Evolutionary conservation across 768 basidiomycete genomes (phyloP).

Genomic region (Termitomyces bulborhizus): DNA sequence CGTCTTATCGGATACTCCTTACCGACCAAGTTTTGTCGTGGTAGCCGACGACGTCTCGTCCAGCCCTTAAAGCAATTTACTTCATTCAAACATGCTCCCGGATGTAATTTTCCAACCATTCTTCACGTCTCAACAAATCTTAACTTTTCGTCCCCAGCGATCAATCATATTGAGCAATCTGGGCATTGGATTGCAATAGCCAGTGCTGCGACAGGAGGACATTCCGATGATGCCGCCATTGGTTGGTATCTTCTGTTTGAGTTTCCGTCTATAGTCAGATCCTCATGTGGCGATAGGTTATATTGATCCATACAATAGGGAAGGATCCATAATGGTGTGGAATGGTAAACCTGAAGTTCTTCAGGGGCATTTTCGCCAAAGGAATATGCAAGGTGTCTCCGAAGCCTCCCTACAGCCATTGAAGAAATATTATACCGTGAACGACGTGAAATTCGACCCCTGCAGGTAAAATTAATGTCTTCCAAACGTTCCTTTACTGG

Average conservation of each 20-base stretch:
- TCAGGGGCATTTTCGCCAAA: slow-evolving; percentile 16
- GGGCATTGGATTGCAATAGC: slow-evolving; percentile 35
- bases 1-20: background rate
- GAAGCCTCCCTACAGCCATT: slow-evolving; percentile 12
- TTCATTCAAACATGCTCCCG: slow-evolving; percentile 38
- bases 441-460: slow-evolving; percentile 52
- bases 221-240: slow-evolving; percentile 22
- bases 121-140: background rate
- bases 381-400: background rate
- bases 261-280: background rate
- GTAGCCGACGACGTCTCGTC: background rate
- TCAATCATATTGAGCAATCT: slow-evolving; percentile 47
- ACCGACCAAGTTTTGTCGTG: slow-evolving; percentile 6
- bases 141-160: slow-evolving; percentile 26
- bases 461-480: slow-evolving; percentile 31
- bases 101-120: slow-evolving; percentile 22
- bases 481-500: background rate
- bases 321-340: slow-evolving; percentile 41
- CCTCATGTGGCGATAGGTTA: slow-evolving; percentile 16
- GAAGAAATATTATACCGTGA: slow-evolving; percentile 48
- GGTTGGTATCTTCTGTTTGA: slow-evolving; percentile 15
- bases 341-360: slow-evolving; percentile 17
- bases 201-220: slow-evolving; percentile 41
- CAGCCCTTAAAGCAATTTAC: slow-evolving; percentile 14
- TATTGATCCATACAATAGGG: slow-evolving; percentile 38